Evolutionary conservation across 345 rosid species (phyloP), one percentile per base, ranked within the genome.

Genomic region (Rhodamnia rubescens): DNA sequence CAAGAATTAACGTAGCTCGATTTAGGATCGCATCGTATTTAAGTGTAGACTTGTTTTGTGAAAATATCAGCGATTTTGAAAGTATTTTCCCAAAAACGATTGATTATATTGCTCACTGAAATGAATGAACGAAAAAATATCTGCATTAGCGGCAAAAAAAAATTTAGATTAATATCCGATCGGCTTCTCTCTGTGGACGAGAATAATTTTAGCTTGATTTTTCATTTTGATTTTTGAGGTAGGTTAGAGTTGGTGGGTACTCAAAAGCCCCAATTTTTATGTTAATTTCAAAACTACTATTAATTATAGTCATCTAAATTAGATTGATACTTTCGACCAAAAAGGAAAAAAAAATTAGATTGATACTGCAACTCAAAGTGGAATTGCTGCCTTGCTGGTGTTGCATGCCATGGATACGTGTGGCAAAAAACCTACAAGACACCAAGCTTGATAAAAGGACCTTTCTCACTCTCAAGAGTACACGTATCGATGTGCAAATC

Each of bases 31-130:
- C 22, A 3, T 61, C 2, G 0, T 64, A 64, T 11, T 64, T 18
- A 29, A 61, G 24, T 3, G 24, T 64, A 12, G 4, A 1, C 44
- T 32, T 32, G 24, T 16, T 29, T 32, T 0, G 6, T 3, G 0
- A 0, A 64, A 64, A 69, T 0, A 32, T 64, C 11, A 8, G 2
- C 12, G 3, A 18, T 69, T 32, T 32, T 8, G 3, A 32, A 18
- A 69, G 2, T 32, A 18, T 1, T 4, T 4, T 69, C 2, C 2
- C 1, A 0, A 18, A 15, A 32, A 69, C 1, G 16, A 69, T 8
- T 32, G 0, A 1, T 32, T 4, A 0, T 4, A 18, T 36, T 8
- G 6, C 12, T 11, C 8, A 18, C 32, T 11, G 15, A 61, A 18
- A 61, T 29, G 16, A 61, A 69, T 16, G 6, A 69, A 18, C 11